A percentile compares a stretch with the other conserved stretches of the same genome.
Conservation (phyloP, 192 early-diverging fungal genomes). For the Lunasporangiospora selenospora region DNA sequence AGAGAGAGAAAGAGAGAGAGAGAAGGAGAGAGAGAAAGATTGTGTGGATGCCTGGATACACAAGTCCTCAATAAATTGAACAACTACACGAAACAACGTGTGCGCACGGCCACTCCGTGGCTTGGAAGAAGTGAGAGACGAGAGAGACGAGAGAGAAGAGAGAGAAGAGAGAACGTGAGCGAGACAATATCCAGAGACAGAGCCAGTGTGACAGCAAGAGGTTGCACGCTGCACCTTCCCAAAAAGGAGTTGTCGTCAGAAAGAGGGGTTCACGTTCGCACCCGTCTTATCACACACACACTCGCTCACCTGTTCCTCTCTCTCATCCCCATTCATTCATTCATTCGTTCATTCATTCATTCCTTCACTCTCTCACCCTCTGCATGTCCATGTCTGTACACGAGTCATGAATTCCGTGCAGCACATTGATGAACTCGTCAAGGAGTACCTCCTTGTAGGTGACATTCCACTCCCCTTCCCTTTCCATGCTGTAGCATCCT, state of each 20-base stretch:
- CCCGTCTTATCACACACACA: background rate
- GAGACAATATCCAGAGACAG: background rate
- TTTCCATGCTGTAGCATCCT: background rate
- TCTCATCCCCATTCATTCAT: conserved; percentile 1
- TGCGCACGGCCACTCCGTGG: background rate
- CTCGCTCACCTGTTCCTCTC: background rate
- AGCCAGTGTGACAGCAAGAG: background rate
- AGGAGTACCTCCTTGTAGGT: conserved; percentile 69
- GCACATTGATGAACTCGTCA: conserved; percentile 69
- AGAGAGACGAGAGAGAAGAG: background rate
- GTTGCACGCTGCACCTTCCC: background rate
- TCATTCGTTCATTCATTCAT: background rate
- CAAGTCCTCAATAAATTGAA: conserved; percentile 1
- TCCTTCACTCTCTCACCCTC: background rate
- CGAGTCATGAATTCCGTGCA: conserved; percentile 63
- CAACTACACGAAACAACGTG: background rate
- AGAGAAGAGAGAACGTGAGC: conserved; percentile 17
- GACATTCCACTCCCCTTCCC: background rate
- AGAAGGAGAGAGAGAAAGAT: background rate
- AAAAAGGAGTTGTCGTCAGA: too few relatives aligned
- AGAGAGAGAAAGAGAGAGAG: background rate
- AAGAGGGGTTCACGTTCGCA: too few relatives aligned
- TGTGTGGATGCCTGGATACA: background rate
- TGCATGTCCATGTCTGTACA: background rate
- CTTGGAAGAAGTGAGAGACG: background rate